These are phyloP conservation scores for Arachis monticola DNA, from an alignment of 331 rosid genomes.

Conservation along the genomic window DNA sequence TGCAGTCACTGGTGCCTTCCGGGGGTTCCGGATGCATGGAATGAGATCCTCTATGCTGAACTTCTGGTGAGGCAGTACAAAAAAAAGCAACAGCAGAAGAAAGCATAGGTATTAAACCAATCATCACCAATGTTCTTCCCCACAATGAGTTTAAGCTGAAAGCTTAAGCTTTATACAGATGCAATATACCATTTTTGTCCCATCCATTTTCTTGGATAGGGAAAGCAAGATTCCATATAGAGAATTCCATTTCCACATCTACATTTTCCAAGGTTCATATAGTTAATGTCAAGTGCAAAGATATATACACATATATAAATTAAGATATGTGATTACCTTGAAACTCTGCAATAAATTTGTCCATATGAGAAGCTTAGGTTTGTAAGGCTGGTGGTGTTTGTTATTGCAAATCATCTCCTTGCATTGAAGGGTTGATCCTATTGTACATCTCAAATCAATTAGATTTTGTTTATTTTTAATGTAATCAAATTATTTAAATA, in stretches of 20 bases:
- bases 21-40: slow-evolving; percentile 92
- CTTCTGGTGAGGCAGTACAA: slow-evolving; percentile 56
- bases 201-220: slow-evolving; percentile 27
- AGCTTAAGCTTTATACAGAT: slow-evolving; percentile 25
- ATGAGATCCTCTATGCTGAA: slow-evolving; percentile 81
- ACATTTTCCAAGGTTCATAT: slow-evolving; percentile 12
- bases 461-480: slow-evolving; percentile 38
- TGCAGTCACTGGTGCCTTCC: slow-evolving; percentile 99
- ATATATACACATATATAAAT: slow-evolving; percentile 11
- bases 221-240: slow-evolving; percentile 23
- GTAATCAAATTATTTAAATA: slow-evolving; percentile 19
- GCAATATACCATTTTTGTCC: slow-evolving; percentile 37
- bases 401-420: slow-evolving; percentile 39
- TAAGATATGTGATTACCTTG: slow-evolving; percentile 32
- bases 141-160: slow-evolving; percentile 31
- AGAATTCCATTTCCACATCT: slow-evolving; percentile 20
- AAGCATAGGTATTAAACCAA: slow-evolving; percentile 54
- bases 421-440: slow-evolving; percentile 37
- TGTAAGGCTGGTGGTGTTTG: slow-evolving; percentile 32
- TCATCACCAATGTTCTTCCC: slow-evolving; percentile 5
- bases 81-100: slow-evolving; percentile 58
- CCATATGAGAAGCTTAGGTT: slow-evolving; percentile 40
- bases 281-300: slow-evolving; percentile 20
- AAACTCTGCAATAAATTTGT: slow-evolving; percentile 42
- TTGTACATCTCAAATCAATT: slow-evolving; percentile 52